Evolutionary conservation across 2,329 filamentous ascomycete genomes (phyloP), one percentile per base, ranked within the genome.

Genomic region (Apiospora aurea): DNA sequence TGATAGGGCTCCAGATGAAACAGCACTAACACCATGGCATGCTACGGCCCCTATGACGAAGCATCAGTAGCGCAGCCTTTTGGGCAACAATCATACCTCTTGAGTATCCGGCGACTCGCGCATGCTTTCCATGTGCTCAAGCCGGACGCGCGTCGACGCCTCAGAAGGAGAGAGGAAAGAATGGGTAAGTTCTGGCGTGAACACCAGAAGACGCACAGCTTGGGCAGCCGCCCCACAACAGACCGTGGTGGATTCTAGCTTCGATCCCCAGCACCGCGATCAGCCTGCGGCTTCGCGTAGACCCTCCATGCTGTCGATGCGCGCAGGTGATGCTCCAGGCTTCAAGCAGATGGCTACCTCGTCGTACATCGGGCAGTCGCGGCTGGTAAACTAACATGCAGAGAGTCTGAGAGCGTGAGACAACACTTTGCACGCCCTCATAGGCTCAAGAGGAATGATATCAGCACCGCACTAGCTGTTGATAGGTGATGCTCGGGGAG

Each of bases 401-500:
- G 21, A 16, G 3, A 34, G 29, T 51, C 21, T 51, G 21, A 24
- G 29, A 8, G 26, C 29, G 18, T 38, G 26, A 61, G 53, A 61
- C 53, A 34, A 61, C 53, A 61, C 53, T 61, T 34, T 29, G 29
- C 53, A 24, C 53, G 18, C 10, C 26, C 53, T 61, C 53, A 61
- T 61, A 61, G 53, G 53, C 53, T 16, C 53, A 61, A 21, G 29
- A 11, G 18, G 53, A 8, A 34, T 21, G 57, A 64, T 41, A 64
- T 64, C 53, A 21, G 18, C 7, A 8, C 29, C 1, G 53, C 53
- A 21, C 53, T 61, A 29, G 53, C 26, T 18, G 53, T 11, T 61
- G 57, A 64, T 64, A 64, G 57, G 57, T 64, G 57, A 41, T n/a
- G 57, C 41, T 41, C 29, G 57, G 57, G 34, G 34, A 41, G 57